phyloP scores from a whole-genome alignment of 176 grass and related monocot genomes.

The Phoenix dactylifera region DNA sequence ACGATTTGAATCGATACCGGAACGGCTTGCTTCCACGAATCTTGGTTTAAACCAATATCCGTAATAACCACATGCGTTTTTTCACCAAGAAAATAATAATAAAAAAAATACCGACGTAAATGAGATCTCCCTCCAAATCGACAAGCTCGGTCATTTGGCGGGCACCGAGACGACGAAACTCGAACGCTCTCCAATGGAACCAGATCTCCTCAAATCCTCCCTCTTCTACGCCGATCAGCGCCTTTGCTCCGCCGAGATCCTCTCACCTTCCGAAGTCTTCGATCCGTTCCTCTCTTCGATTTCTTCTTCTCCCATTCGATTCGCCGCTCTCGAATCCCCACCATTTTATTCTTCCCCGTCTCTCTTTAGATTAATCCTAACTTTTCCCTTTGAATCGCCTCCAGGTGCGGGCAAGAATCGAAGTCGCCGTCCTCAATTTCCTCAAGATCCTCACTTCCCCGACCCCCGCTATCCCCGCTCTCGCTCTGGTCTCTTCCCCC shows the following conservation, averaged over 20 bases:
- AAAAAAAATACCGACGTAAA: no score
- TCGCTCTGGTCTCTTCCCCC: slow-evolving; percentile 40
- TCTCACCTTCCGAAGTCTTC: slow-evolving; percentile 51
- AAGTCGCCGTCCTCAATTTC: slow-evolving; percentile 82
- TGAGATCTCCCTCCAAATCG: no score
- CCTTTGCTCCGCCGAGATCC: slow-evolving; percentile 84
- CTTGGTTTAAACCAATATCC: no score
- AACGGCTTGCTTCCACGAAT: no score
- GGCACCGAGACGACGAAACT: no score
- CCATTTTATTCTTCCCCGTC: background rate
- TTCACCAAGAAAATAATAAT: no score
- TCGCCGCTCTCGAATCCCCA: no score
- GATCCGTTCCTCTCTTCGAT: background rate
- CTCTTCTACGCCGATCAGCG: slow-evolving; percentile 69
- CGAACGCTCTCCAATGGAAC: slow-evolving; percentile 1
- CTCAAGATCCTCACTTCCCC: slow-evolving; percentile 46
- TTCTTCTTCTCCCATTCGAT: background rate
- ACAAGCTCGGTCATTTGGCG: no score
- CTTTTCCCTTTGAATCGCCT: background rate
- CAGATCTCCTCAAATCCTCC: slow-evolving; percentile 45
- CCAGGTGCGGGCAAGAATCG: slow-evolving; percentile 72
- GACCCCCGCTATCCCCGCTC: slow-evolving; percentile 44
- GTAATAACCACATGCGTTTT: no score
- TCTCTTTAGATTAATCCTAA: background rate
- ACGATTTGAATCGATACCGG: no score